Evolutionary conservation across 768 basidiomycete species (phyloP).

Genomic region (Naganishia onofrii): DNA sequence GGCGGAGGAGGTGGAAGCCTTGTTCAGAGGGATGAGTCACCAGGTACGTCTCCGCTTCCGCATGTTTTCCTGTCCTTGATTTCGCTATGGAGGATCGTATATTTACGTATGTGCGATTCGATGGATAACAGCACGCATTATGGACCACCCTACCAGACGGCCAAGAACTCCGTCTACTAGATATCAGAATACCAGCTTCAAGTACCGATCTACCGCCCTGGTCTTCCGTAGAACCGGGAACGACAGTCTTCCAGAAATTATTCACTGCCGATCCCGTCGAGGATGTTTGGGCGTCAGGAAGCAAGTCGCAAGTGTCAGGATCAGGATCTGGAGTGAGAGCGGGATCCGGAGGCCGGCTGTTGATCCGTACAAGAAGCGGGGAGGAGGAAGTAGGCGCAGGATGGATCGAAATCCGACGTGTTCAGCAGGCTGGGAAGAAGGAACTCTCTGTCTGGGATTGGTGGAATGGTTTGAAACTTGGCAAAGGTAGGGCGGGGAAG

Average conservation of each 20-base stretch:
- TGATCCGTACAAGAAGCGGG: not conserved
- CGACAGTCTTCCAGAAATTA: slow-evolving; percentile 31
- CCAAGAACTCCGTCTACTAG: slow-evolving; percentile 55
- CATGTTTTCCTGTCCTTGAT: slow-evolving; percentile 28
- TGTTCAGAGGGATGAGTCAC: slow-evolving; percentile 66
- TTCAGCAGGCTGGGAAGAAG: slow-evolving; percentile 65
- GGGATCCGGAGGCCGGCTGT: not conserved
- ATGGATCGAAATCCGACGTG: slow-evolving; percentile 58
- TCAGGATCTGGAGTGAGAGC: too few relatives aligned
- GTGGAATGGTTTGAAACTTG: slow-evolving; percentile 68
- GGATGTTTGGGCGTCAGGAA: not conserved
- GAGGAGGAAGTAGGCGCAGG: slow-evolving; percentile 37
- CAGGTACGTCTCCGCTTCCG: slow-evolving; percentile 57
- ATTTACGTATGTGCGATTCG: too few relatives aligned
- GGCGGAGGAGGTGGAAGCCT: slow-evolving; percentile 60
- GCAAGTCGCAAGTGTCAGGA: not conserved
- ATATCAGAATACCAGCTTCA: slow-evolving; percentile 30
- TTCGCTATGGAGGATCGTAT: slow-evolving; percentile 10
- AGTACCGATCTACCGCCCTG: not conserved
- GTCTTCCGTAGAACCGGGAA: slow-evolving; percentile 43
- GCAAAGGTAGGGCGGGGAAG: slow-evolving; percentile 2
- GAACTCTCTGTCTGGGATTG: slow-evolving; percentile 64
- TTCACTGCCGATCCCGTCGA: not conserved
- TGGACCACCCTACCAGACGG: slow-evolving; percentile 46
- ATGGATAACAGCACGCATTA: slow-evolving; percentile 32